Evolutionary conservation across 768 basidiomycete species (phyloP).

Genomic region (Zangia roseola): DNA sequence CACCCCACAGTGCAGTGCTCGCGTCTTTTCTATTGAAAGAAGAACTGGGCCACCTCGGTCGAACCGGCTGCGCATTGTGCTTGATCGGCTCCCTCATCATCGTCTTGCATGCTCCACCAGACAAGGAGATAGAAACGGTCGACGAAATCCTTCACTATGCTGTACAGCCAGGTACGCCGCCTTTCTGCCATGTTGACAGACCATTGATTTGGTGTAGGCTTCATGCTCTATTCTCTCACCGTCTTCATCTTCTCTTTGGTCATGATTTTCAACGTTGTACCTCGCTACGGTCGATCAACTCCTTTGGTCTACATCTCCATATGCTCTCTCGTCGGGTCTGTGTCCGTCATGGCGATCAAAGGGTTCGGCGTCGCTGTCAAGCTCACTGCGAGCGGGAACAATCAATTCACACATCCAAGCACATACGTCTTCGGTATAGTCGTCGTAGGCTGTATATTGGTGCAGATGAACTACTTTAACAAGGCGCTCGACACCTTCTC

Average conservation of each 20-base stretch:
- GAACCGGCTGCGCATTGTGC: constrained; percentile 81
- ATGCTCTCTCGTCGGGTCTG: constrained; percentile 92
- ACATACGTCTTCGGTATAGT: constrained; percentile 95
- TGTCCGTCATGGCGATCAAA: constrained; percentile 99
- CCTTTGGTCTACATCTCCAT: constrained; percentile 95
- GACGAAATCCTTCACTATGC: constrained; percentile 92
- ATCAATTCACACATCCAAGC: constrained; percentile 91
- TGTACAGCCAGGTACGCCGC: constrained; percentile 77
- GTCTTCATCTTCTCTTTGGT: constrained; percentile 77
- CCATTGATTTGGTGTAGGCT: constrained; percentile 53
- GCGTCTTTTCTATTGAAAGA: constrained; percentile 93
- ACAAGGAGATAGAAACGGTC: constrained; percentile 89
- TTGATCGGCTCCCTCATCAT: constrained; percentile 90
- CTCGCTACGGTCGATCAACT: constrained; percentile 81
- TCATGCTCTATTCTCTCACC: constrained; percentile 86
- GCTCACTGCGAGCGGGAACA: constrained; percentile 87
- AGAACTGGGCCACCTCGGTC: constrained; percentile 90
- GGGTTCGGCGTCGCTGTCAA: constrained; percentile 97
- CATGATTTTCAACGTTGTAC: constrained; percentile 86
- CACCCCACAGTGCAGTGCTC: constrained; percentile 71
- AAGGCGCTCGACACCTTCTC: constrained; percentile 96
- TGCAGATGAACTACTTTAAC: constrained; percentile 98
- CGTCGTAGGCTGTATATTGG: constrained; percentile 79
- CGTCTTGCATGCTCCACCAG: constrained; percentile 94
- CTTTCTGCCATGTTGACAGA: not conserved